These are phyloP conservation scores for Exophiala xenobiotica DNA, from an alignment of 2,329 filamentous ascomycete species.

Conservation along the genomic window DNA sequence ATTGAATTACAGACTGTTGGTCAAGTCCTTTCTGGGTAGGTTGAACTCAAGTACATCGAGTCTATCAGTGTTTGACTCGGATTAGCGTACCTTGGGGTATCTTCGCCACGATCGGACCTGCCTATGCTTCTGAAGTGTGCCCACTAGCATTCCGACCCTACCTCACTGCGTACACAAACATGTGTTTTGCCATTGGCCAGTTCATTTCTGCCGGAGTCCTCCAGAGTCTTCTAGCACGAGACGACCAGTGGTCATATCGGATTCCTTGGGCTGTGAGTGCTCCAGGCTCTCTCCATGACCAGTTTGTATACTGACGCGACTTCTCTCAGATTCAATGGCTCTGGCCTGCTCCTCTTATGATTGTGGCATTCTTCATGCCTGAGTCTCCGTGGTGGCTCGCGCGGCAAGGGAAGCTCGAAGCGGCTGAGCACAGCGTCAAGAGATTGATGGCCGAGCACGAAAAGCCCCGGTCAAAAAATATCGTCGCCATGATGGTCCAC, in stretches of 20 bases:
- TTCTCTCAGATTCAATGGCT: conserved; percentile 25
- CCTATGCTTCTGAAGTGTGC: conserved; percentile 67
- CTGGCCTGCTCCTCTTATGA: conserved; percentile 20
- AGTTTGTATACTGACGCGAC: too few species aligned
- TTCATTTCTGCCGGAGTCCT: conserved; percentile 44
- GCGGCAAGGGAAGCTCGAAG: conserved; percentile 47
- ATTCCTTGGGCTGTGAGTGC: conserved; percentile 19
- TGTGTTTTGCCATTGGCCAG: conserved; percentile 46
- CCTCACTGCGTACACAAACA: neutral
- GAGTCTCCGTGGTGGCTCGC: conserved; percentile 46
- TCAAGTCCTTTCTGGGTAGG: conserved; percentile 33
- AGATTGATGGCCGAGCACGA: conserved; percentile 26
- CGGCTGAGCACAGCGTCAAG: conserved; percentile 43
- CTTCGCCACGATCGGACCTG: conserved; percentile 44
- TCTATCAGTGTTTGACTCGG: conserved; percentile 29
- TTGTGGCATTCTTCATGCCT: conserved; percentile 15
- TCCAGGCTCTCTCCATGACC: neutral
- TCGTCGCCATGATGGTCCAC: conserved; percentile 39
- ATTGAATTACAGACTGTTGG: conserved; percentile 34
- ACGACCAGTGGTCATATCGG: conserved; percentile 4
- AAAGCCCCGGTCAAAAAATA: conserved; percentile 28
- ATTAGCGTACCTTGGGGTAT: conserved; percentile 34
- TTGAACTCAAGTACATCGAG: neutral
- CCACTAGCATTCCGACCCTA: conserved; percentile 36
- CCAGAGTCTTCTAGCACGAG: conserved; percentile 2